Evolutionary conservation across 306 rosid species (phyloP), one percentile per base, ranked within the genome.

Genomic region (Sicyos baderoa): DNA sequence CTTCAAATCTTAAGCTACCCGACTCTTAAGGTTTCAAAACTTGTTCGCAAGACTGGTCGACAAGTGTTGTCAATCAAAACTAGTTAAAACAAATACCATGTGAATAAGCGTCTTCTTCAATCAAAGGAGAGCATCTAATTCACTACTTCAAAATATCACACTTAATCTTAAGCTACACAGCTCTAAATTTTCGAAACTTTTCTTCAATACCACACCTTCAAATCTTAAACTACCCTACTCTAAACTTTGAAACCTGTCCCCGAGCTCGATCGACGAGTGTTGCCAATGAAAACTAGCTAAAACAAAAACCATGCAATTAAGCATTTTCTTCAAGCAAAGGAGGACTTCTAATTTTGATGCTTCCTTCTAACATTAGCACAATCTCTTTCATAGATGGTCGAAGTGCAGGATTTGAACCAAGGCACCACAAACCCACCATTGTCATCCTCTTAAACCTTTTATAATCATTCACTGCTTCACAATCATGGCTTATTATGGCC

Each of bases 341-440:
- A 23, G 80, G 86, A 23, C 23, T 3, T 27, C 72, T 79, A 12
- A 79, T 48, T 11, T 79, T 78, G 2, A 76, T 21, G 3, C 54
- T 76, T 63, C 81, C 86, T 71, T 76, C 84, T 45, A 82, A 18
- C 81, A 82, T 82, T 4, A 59, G 68, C 1, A 74, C 67, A 16
- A 82, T 81, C 15, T 71, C 72, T 58, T 79, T 82, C 67, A 79
- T 79, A 0, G 74, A 25, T 5, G 83, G 83, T n/a, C 76, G 76
- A 51, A 70, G 16, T 1, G 73, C 60, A 8, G 81, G 79, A 3
- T 79, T 58, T 0, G 72, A 73, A 14, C 52, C 72, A 57, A 82
- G 66, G 61, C 83, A 79, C 79, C 81, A 82, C 42, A 82, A 74
- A 11, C 77, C 83, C 16, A 79, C 15, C 61, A 56, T 79, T 0